Base-by-base conservation (phyloP, 805 yeast species). In the Kuraishia borneana region DNA sequence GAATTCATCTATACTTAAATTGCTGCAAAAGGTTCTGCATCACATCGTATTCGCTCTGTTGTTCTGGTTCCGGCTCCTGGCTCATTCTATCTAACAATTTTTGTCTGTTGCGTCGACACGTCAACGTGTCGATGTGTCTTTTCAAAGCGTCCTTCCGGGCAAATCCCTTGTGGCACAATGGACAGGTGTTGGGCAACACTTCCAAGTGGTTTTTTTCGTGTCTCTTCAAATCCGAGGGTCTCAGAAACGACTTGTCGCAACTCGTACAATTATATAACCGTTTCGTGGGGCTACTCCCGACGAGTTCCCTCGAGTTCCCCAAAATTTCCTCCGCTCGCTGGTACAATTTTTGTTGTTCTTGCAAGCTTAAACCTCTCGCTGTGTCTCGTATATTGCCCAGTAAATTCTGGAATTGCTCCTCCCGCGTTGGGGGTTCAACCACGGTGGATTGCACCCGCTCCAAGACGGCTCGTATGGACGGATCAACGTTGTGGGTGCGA, bases 101-200 rank as follows among this genome's bases (percentile, higher is more conserved):
- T 36, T 72, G 77, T 26, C 83, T 68, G 48, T 82, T 82, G 36
- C 92, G 51, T 42, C 70, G 71, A 58, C 94, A 82, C 0, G 92
- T 82, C 40, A 77, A 56, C 0, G 94, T 82, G 33, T 79, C 80
- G 36, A 63, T 62, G 52, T 82, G 94, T 43, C 94, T 62, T 50
- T 81, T 82, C 44, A 82, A 60, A 0, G 92, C 92, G 55, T 82
- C 94, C 46, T 79, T 80, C 32, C 94, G 60, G 2, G 92, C 89
- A 63, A 82, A 82, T 0, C 92, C 88, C 48, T 82, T 82, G 25
- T 83, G 84, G 58, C 94, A 82, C 13, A 64, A 56, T 5, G 77
- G 73, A 54, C 94, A 82, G 31, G 80, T 73, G 47, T 83, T 78
- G 1, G 89, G 88, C 6, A 83, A 70, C 2, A 78, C 72, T 18